Conservation (phyloP, 202 grass and related monocot species). For the Thinopyrum obtusiflorum region DNA sequence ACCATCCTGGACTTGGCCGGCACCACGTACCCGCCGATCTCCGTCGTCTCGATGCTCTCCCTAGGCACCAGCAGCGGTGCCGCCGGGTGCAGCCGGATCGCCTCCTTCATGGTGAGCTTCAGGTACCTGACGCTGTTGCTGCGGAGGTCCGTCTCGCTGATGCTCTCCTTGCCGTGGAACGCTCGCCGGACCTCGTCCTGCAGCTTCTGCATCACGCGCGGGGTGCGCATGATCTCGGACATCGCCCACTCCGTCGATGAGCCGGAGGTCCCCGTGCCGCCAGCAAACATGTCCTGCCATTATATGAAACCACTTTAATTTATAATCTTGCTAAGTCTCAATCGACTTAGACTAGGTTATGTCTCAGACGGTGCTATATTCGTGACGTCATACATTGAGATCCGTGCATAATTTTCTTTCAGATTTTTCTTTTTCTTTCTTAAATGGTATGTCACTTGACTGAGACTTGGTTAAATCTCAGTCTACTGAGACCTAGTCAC, state of each 20-base stretch:
- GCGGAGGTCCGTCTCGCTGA: slow-evolving; percentile 40
- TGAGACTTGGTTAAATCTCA: no score
- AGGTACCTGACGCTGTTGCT: slow-evolving; percentile 32
- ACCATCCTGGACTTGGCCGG: slow-evolving; percentile 32
- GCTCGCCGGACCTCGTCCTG: slow-evolving; percentile 39
- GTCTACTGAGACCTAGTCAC: no score
- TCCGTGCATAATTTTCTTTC: no score
- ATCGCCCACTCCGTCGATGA: slow-evolving; percentile 45
- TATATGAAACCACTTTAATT: neutral
- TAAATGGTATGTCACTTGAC: no score
- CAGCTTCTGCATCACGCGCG: slow-evolving; percentile 35
- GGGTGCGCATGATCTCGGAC: slow-evolving; percentile 46
- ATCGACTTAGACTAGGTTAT: no score
- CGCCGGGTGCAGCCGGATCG: slow-evolving; percentile 51
- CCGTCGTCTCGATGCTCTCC: slow-evolving; percentile 33
- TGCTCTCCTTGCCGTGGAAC: slow-evolving; percentile 15
- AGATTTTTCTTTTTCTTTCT: no score
- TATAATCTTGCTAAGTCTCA: no score
- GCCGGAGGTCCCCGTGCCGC: slow-evolving; percentile 34
- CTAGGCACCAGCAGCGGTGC: slow-evolving; percentile 44
- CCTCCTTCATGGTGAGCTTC: slow-evolving; percentile 43
- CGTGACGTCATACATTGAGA: no score
- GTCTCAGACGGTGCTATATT: no score
- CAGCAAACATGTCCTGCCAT: slow-evolving; percentile 43
- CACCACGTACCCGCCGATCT: slow-evolving; percentile 49